Evolutionary conservation across 352 stramenopile genomes (phyloP).

Genomic region (Phytophthora pluvialis): DNA sequence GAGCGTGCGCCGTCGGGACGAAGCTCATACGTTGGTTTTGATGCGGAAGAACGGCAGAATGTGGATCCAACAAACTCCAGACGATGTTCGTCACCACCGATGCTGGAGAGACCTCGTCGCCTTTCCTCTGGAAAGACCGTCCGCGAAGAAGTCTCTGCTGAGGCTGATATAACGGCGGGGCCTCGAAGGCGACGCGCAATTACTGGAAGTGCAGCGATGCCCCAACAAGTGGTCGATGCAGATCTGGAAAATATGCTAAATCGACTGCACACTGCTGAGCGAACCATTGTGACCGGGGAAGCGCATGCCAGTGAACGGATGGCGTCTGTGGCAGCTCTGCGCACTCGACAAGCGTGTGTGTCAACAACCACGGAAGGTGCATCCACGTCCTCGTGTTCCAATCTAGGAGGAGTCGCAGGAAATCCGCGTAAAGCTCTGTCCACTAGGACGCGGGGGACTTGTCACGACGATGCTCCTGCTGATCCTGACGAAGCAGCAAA

Average conservation of each 20-base stretch:
- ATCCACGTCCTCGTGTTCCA: constrained; percentile 12
- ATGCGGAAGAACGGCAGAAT: background rate
- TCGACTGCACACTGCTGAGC: constrained; percentile 26
- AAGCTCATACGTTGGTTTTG: background rate
- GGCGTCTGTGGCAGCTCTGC: background rate
- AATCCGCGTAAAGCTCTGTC: background rate
- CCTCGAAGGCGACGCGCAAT: constrained; percentile 8
- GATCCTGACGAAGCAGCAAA: constrained; percentile 6
- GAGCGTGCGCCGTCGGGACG: background rate
- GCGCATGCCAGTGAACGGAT: constrained; percentile 18
- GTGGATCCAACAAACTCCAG: background rate
- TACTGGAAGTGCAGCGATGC: background rate
- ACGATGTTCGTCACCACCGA: constrained; percentile 16
- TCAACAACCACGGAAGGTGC: background rate
- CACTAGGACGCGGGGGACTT: background rate
- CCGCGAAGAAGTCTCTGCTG: background rate
- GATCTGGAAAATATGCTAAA: constrained; percentile 23
- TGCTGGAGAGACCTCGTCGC: constrained; percentile 4
- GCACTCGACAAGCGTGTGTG: constrained; percentile 12
- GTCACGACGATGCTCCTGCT: background rate
- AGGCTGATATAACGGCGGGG: background rate
- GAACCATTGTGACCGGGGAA: constrained; percentile 26
- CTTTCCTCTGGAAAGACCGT: constrained; percentile 6
- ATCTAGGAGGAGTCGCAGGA: constrained; percentile 3
- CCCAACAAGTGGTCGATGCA: constrained; percentile 14